Evolutionary conservation across 2,329 filamentous ascomycete species (phyloP).

Genomic region (Bimuria novae-zelandiae): DNA sequence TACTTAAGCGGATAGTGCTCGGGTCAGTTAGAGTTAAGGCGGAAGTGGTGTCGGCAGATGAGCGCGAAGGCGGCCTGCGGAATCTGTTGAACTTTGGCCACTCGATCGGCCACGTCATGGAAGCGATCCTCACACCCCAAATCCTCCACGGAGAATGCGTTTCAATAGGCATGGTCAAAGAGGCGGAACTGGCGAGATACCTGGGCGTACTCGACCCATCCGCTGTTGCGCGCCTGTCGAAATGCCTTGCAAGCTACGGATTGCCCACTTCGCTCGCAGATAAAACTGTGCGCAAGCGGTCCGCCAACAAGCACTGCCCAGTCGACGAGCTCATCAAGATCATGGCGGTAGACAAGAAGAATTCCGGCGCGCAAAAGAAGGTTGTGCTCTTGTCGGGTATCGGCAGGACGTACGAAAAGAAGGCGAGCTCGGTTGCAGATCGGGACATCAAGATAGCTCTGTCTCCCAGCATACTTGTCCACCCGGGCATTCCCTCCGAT

Average conservation of each 20-base stretch:
- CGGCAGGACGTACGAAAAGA: constrained; percentile 83
- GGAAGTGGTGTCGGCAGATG: constrained; percentile 89
- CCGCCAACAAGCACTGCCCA: constrained; percentile 83
- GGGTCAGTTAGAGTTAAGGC: constrained; percentile 94
- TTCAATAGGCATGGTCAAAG: constrained; percentile 97
- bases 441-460: constrained; percentile 80
- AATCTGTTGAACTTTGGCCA: constrained; percentile 98
- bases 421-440: constrained; percentile 88
- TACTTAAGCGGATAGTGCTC: constrained; percentile 69
- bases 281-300: constrained; percentile 78
- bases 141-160: constrained; percentile 95
- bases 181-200: constrained; percentile 89
- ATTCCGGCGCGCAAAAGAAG: constrained; percentile 93
- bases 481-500: constrained; percentile 69
- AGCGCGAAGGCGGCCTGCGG: constrained; percentile 88
- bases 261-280: constrained; percentile 85
- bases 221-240: constrained; percentile 85
- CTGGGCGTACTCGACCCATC: constrained; percentile 83
- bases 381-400: constrained; percentile 91
- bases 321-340: constrained; percentile 85
- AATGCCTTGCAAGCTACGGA: constrained; percentile 93
- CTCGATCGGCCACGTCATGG: constrained; percentile 95
- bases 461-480: constrained; percentile 75
- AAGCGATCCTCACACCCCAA: constrained; percentile 93
- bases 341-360: constrained; percentile 99